These are phyloP conservation scores for Agaricus bisporus DNA, from an alignment of 768 basidiomycete species.

Conservation along the genomic window DNA sequence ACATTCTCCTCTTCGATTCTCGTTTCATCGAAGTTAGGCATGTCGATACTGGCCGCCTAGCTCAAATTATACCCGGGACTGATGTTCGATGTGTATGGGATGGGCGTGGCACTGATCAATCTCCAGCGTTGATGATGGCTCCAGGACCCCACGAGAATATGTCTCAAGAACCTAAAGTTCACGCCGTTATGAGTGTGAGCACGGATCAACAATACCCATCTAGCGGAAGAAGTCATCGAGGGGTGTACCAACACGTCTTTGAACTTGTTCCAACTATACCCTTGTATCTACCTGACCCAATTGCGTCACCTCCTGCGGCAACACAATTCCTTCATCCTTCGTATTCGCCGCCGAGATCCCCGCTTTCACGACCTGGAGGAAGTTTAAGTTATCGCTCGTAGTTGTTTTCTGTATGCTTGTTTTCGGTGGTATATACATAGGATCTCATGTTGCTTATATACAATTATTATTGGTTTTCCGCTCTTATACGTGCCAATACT, in stretches of 20 bases:
- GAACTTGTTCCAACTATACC: constrained; percentile 76
- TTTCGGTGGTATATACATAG: too few relatives aligned
- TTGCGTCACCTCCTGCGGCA: constrained; percentile 47
- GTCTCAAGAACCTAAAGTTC: constrained; percentile 77
- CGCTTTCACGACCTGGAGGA: constrained; percentile 29
- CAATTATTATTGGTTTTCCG: too few relatives aligned
- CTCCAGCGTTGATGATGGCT: constrained; percentile 57
- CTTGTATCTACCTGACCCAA: constrained; percentile 56
- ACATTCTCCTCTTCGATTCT: constrained; percentile 80
- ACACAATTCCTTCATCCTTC: constrained; percentile 45
- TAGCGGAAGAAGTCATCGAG: constrained; percentile 33
- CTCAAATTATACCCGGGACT: constrained; percentile 76
- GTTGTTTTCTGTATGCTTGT: not conserved
- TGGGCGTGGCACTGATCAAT: constrained; percentile 55
- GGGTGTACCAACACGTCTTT: constrained; percentile 66
- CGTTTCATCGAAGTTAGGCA: constrained; percentile 91
- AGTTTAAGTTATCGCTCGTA: constrained; percentile 19
- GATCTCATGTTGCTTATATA: too few relatives aligned
- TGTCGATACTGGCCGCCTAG: constrained; percentile 70
- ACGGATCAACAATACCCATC: constrained; percentile 33
- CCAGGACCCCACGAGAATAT: constrained; percentile 41
- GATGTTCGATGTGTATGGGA: constrained; percentile 90
- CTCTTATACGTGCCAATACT: too few relatives aligned
- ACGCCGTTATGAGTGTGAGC: constrained; percentile 73
- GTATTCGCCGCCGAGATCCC: constrained; percentile 51